These are phyloP conservation scores for Vigna nakashimae DNA, from an alignment of 306 rosid species.

Conservation along the genomic window DNA sequence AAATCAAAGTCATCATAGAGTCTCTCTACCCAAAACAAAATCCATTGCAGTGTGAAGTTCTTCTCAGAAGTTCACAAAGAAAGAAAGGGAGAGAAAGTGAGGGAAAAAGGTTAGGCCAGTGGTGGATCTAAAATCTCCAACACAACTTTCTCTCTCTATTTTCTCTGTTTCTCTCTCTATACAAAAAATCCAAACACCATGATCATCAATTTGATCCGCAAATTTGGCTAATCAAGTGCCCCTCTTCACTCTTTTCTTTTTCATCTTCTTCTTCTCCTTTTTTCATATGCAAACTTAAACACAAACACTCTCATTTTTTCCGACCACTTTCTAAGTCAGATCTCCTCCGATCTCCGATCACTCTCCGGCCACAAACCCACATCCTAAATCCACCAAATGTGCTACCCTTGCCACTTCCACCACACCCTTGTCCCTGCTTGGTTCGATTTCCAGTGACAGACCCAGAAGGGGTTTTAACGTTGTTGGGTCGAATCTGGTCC, in stretches of 20 bases:
- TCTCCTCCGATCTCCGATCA: conserved; percentile 16
- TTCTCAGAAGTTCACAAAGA: background rate
- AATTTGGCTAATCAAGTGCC: conserved; percentile 50
- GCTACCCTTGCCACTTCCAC: background rate
- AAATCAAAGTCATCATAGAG: background rate
- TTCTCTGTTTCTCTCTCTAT: conserved; percentile 25
- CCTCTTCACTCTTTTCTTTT: conserved; percentile 24
- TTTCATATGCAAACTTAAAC: conserved; percentile 18
- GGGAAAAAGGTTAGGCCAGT: background rate
- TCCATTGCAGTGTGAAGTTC: background rate
- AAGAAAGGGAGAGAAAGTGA: background rate
- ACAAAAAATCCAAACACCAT: conserved; percentile 5
- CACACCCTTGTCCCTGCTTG: background rate
- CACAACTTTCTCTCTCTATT: conserved; percentile 13
- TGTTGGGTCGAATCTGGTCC: background rate
- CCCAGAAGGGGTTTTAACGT: background rate
- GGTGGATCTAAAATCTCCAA: background rate
- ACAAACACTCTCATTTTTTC: conserved; percentile 6
- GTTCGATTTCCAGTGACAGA: background rate
- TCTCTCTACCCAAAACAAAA: background rate
- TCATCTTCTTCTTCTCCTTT: background rate
- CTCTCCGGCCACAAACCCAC: conserved; percentile 9
- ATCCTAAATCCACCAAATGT: conserved; percentile 4
- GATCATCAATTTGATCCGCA: conserved; percentile 46
- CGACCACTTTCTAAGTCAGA: conserved; percentile 29